These are phyloP conservation scores for Acanthamoeba sp. DNA, from an alignment of 208 protist genomes.

Conservation along the genomic window DNA sequence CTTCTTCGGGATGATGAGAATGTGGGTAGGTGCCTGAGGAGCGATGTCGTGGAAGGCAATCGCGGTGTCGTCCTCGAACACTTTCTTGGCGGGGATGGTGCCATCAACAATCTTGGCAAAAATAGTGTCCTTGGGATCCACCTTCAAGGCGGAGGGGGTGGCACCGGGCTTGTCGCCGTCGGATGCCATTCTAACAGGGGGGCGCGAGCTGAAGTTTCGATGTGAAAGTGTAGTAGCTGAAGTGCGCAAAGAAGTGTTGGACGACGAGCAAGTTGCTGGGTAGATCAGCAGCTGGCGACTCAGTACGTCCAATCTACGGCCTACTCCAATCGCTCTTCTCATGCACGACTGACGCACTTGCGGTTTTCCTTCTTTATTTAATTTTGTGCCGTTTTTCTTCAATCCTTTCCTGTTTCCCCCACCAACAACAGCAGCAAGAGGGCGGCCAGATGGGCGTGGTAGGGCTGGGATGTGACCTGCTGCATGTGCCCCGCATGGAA, in stretches of 20 bases:
- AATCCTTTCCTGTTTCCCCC: neutral
- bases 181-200: neutral
- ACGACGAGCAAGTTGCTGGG: neutral
- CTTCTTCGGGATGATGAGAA: slow-evolving; percentile 88
- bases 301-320: slow-evolving; percentile 45
- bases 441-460: slow-evolving; percentile 1
- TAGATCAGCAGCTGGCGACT: neutral
- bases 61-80: slow-evolving; percentile 80
- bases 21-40: slow-evolving; percentile 85
- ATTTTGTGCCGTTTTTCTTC: neutral
- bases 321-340: slow-evolving; percentile 2
- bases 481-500: slow-evolving; percentile 72
- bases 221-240: neutral
- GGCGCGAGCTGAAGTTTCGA: neutral
- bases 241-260: neutral
- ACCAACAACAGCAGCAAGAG: neutral
- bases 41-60: slow-evolving; percentile 87
- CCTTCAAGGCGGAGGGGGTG: slow-evolving; percentile 68
- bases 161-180: slow-evolving; percentile 72
- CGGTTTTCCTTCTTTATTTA: neutral
- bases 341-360: neutral
- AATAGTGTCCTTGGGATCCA: slow-evolving; percentile 82
- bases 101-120: slow-evolving; percentile 86
- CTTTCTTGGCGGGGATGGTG: slow-evolving; percentile 81
- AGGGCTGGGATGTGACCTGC: slow-evolving; percentile 46